Evolutionary conservation across 2,329 filamentous ascomycete genomes (phyloP).

Genomic region (Gnomoniopsis smithogilvyi): DNA sequence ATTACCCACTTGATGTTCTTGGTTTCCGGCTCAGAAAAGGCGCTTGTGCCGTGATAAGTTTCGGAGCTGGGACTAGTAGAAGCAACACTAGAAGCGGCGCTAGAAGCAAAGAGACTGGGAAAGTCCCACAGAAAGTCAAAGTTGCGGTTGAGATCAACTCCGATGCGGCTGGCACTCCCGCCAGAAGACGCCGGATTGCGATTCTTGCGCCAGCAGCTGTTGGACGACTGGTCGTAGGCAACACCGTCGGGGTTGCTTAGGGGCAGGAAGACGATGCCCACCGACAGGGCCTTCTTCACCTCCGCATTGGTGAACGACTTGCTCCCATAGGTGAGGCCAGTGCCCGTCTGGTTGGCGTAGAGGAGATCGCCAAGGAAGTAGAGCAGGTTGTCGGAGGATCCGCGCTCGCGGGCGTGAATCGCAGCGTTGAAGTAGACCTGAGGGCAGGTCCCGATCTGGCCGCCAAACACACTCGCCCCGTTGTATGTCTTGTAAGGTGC

Average conservation of each 20-base stretch:
- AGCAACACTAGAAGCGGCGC: conserved; percentile 35
- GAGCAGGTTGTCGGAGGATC: conserved; percentile 52
- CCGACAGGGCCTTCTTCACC: conserved; percentile 47
- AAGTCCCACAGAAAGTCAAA: conserved; percentile 58
- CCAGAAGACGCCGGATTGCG: conserved; percentile 43
- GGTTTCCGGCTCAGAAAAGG: conserved; percentile 56
- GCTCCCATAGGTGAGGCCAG: conserved; percentile 49
- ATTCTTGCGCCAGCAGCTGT: conserved; percentile 55
- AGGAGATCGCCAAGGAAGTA: conserved; percentile 58
- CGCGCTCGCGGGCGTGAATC: conserved; percentile 57
- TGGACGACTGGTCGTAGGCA: conserved; percentile 46
- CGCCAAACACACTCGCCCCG: conserved; percentile 35
- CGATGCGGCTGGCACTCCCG: conserved; percentile 30
- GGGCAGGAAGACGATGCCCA: conserved; percentile 51
- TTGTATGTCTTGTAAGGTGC: conserved; percentile 43
- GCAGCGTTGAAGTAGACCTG: conserved; percentile 50
- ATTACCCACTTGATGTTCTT: conserved; percentile 51
- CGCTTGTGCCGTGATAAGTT: conserved; percentile 46
- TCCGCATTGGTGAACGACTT: conserved; percentile 49
- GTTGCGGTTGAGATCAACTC: conserved; percentile 55
- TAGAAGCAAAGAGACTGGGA: conserved; percentile 36
- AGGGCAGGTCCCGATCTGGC: conserved; percentile 41
- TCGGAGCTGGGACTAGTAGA: conserved; percentile 41
- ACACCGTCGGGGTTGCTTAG: conserved; percentile 54
- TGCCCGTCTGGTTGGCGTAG: conserved; percentile 44